These are phyloP conservation scores for Sporisorium scitamineum DNA, from an alignment of 1,284 basidiomycete genomes.

Conservation along the genomic window DNA sequence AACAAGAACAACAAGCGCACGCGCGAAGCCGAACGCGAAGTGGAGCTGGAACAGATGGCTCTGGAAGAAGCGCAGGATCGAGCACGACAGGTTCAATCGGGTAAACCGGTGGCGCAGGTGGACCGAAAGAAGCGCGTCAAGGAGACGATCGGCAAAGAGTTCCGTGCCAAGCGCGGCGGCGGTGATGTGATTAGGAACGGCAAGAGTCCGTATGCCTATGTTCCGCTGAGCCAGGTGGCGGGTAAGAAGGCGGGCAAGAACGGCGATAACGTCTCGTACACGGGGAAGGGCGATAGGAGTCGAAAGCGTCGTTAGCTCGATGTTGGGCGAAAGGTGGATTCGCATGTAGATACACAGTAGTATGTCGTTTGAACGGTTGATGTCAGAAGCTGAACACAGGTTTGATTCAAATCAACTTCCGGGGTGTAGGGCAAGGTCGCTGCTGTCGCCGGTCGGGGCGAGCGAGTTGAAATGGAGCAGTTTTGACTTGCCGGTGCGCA, in stretches of 20 bases:
- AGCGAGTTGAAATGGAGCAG: too few relatives aligned
- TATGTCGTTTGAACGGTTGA: too few relatives aligned
- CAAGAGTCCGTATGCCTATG: conserved; percentile 89
- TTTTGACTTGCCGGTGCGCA: too few relatives aligned
- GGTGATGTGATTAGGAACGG: conserved; percentile 79
- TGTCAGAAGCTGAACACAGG: too few relatives aligned
- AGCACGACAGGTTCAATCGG: conserved; percentile 36
- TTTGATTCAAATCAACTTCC: too few relatives aligned
- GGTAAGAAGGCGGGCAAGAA: conserved; percentile 56
- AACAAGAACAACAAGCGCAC: conserved; percentile 80
- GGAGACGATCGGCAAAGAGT: conserved; percentile 63
- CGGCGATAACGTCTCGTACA: conserved; percentile 41
- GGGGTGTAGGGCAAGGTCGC: too few relatives aligned
- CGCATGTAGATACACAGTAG: too few relatives aligned
- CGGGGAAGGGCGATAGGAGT: conserved; percentile 51
- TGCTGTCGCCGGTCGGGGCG: too few relatives aligned
- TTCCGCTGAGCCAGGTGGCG: conserved; percentile 61
- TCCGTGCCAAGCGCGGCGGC: conserved; percentile 59
- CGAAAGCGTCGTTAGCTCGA: conserved; percentile 38
- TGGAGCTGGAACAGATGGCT: conserved; percentile 56
- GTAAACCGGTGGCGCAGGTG: conserved; percentile 12
- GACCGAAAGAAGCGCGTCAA: conserved; percentile 52
- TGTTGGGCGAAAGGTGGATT: too few relatives aligned
- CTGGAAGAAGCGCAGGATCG: conserved; percentile 54
- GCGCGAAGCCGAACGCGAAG: conserved; percentile 61